Percentiles rank a stretch among this genome's conserved stretches.
phyloP scores from a whole-genome alignment of 179 eudicot genomes.

The Camellia oleifera region DNA sequence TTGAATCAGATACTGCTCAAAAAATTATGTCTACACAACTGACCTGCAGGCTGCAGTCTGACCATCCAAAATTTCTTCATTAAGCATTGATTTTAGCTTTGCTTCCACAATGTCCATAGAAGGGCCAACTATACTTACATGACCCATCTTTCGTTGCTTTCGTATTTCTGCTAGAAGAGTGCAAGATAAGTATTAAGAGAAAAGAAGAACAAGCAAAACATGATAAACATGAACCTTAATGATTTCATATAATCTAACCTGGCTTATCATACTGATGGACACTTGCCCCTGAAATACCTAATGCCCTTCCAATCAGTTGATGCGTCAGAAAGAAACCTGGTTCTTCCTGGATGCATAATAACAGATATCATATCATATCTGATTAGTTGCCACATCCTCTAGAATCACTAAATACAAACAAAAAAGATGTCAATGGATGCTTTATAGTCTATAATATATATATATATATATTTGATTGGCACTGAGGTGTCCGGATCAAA shows the following conservation, averaged over 20 bases:
- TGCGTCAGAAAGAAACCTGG: conserved; percentile 70
- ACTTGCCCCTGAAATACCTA: conserved; percentile 60
- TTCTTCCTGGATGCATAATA: conserved; percentile 56
- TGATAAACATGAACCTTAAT: background rate
- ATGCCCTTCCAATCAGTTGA: conserved; percentile 29
- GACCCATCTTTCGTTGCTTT: conserved; percentile 79
- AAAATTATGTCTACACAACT: background rate
- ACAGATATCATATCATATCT: background rate
- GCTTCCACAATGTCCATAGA: conserved; percentile 71
- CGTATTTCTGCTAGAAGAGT: conserved; percentile 4
- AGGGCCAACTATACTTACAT: conserved; percentile 77
- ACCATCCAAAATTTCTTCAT: background rate
- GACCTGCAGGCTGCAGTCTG: background rate
- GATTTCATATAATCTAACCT: conserved; percentile 47
- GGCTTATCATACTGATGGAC: conserved; percentile 95
- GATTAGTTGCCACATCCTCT: background rate
- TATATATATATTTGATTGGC: too few relatives aligned
- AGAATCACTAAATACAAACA: background rate
- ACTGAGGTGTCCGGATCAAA: too few relatives aligned
- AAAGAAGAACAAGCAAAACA: background rate
- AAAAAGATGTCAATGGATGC: background rate
- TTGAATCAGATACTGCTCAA: conserved; percentile 9
- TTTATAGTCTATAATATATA: background rate
- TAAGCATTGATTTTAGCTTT: conserved; percentile 37
- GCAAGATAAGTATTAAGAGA: background rate